Percentiles rank a stretch among this genome's conserved stretches.
These are phyloP conservation scores for Lasiodiplodia theobromae DNA, from an alignment of 2,329 filamentous ascomycete genomes.

Conservation along the genomic window DNA sequence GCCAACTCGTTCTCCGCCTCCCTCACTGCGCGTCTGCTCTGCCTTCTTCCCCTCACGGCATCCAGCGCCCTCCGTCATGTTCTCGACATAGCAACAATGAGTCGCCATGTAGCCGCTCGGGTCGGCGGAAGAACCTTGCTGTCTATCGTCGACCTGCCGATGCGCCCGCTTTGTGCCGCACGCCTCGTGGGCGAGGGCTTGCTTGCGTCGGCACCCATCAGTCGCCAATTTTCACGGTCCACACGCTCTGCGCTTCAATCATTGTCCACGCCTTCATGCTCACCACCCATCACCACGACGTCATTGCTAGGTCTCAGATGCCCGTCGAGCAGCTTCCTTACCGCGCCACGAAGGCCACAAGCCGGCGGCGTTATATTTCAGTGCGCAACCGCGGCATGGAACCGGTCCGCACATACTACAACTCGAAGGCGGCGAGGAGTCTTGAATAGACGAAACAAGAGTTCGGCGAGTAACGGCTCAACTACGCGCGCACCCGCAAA, in stretches of 20 bases:
- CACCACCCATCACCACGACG: slow-evolving; percentile 21
- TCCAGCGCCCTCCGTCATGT: slow-evolving; percentile 38
- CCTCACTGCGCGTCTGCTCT: slow-evolving; percentile 20
- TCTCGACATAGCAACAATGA: slow-evolving; percentile 49
- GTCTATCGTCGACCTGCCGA: slow-evolving; percentile 40
- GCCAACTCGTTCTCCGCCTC: not conserved
- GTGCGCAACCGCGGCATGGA: slow-evolving; percentile 36
- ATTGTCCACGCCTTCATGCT: slow-evolving; percentile 3
- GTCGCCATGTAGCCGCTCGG: slow-evolving; percentile 50
- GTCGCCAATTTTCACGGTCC: slow-evolving; percentile 6
- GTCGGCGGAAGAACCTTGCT: slow-evolving; percentile 45
- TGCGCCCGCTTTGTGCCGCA: slow-evolving; percentile 27
- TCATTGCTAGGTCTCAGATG: slow-evolving; percentile 26
- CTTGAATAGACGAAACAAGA: slow-evolving; percentile 45
- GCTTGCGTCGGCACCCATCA: not conserved
- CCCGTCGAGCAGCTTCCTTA: not conserved
- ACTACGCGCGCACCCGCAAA: slow-evolving; percentile 29
- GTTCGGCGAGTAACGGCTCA: slow-evolving; percentile 42
- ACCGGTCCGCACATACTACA: slow-evolving; percentile 39
- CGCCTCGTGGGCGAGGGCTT: slow-evolving; percentile 8
- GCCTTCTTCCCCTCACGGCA: slow-evolving; percentile 27
- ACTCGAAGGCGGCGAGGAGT: slow-evolving; percentile 32
- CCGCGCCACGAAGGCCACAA: slow-evolving; percentile 6
- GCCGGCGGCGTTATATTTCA: not conserved
- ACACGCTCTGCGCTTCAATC: slow-evolving; percentile 4